These are phyloP conservation scores for Aleurites moluccanus DNA, from an alignment of 441 rosid species.

Conservation along the genomic window DNA sequence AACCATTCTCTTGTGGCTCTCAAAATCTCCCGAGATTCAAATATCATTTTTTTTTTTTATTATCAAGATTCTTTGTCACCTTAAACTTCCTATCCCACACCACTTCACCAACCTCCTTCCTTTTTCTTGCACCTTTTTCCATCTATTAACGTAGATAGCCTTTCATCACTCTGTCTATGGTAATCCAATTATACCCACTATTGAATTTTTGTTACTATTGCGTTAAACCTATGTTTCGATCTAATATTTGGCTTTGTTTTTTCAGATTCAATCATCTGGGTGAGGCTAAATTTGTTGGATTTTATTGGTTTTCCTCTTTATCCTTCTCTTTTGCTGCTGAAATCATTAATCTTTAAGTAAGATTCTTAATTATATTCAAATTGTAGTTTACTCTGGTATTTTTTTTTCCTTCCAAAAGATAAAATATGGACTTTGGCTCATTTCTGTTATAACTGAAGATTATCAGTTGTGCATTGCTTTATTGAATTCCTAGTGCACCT, in stretches of 20 bases:
- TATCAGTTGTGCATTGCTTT: too few relatives aligned
- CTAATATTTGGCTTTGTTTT: neutral
- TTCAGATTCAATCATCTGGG: conserved; percentile 25
- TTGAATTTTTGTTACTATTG: neutral
- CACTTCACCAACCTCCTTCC: neutral
- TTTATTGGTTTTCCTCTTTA: neutral
- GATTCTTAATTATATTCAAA: neutral
- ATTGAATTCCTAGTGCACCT: neutral
- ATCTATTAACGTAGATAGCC: neutral
- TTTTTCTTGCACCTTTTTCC: neutral
- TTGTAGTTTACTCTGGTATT: neutral
- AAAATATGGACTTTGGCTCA: too few relatives aligned
- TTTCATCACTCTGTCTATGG: neutral
- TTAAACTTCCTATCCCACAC: neutral
- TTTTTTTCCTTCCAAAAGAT: too few relatives aligned
- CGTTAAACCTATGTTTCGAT: neutral
- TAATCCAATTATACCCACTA: neutral
- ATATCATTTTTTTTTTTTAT: neutral
- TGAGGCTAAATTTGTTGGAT: conserved; percentile 8
- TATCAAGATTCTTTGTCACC: conserved; percentile 6
- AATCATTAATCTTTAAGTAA: conserved; percentile 24
- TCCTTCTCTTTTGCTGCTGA: neutral
- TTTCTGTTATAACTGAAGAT: too few relatives aligned
- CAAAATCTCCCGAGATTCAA: neutral
- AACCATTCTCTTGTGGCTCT: conserved; percentile 3